A percentile compares a stretch with the other conserved stretches of the same genome.
Evolutionary conservation across 345 rosid genomes (phyloP).

Genomic region (Eucalyptus pumila): DNA sequence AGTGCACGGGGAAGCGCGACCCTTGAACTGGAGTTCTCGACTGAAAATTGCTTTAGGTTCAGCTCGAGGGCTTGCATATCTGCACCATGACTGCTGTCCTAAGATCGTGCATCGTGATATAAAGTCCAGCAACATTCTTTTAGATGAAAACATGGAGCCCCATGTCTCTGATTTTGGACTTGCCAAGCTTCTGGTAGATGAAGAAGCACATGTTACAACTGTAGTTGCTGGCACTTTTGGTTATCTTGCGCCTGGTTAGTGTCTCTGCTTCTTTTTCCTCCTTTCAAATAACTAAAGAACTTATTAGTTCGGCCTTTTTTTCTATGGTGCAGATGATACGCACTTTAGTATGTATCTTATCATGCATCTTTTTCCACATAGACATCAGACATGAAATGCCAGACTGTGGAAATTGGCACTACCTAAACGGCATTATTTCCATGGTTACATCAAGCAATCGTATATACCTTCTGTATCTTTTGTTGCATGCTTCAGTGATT

Average conservation of each 20-base stretch:
- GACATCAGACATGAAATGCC: background rate
- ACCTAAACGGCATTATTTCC: background rate
- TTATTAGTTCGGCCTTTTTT: background rate
- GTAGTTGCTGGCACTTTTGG: slow-evolving; percentile 98
- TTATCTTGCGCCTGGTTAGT: slow-evolving; percentile 90
- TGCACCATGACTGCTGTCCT: slow-evolving; percentile 90
- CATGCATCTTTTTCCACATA: background rate
- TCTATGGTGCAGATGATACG: background rate
- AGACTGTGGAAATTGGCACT: background rate
- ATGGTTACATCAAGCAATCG: background rate
- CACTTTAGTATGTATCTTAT: background rate
- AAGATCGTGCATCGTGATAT: slow-evolving; percentile 87
- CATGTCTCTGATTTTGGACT: slow-evolving; percentile 93
- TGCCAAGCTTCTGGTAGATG: slow-evolving; percentile 87
- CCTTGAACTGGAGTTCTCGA: slow-evolving; percentile 66
- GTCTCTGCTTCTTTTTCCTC: background rate
- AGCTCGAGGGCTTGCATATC: slow-evolving; percentile 75
- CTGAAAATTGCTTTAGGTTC: slow-evolving; percentile 71
- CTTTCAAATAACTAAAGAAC: background rate
- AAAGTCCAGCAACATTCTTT: slow-evolving; percentile 89
- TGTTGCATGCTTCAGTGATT: background rate
- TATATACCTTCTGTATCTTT: background rate
- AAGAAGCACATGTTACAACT: slow-evolving; percentile 86
- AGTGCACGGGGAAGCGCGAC: slow-evolving; percentile 21
- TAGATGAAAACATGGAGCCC: slow-evolving; percentile 82